Percentiles rank a stretch among this genome's conserved stretches.
These are phyloP conservation scores for Cercospora nicotianae DNA, from an alignment of 2,329 filamentous ascomycete species.

Conservation along the genomic window DNA sequence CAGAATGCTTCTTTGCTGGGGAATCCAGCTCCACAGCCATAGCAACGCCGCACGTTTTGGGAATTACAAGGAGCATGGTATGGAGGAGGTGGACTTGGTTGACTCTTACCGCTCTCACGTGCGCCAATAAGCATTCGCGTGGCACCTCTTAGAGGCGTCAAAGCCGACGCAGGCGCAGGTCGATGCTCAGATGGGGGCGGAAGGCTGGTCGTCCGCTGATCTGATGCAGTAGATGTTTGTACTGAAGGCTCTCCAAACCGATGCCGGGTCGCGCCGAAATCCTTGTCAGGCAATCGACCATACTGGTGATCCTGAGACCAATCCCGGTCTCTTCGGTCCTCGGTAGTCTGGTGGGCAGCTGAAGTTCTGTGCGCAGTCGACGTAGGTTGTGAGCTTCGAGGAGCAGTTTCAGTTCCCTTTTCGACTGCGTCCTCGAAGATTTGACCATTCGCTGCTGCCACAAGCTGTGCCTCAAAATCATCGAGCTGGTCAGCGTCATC, in stretches of 20 bases:
- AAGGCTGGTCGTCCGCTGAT: neutral
- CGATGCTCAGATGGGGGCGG: neutral
- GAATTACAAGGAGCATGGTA: neutral
- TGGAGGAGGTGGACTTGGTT: neutral
- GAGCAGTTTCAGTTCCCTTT: neutral
- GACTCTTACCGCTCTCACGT: neutral
- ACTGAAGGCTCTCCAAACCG: neutral
- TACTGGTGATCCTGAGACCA: neutral
- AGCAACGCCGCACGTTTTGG: neutral
- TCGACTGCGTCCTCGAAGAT: neutral
- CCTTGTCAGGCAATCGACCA: neutral
- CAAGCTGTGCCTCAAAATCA: slow-evolving; percentile 4
- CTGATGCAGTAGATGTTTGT: neutral
- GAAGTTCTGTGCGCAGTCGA: neutral
- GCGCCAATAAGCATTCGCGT: neutral
- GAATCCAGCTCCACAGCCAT: slow-evolving; percentile 3
- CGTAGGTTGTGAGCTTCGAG: neutral
- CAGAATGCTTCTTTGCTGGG: neutral
- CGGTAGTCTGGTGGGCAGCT: neutral
- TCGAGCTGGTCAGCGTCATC: neutral
- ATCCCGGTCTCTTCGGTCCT: neutral
- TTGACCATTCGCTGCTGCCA: neutral
- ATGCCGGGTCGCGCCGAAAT: neutral
- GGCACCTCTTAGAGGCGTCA: neutral
- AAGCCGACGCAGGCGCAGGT: neutral